phyloP scores from a whole-genome alignment of 768 basidiomycete species.

The Naganishia randhawae region DNA sequence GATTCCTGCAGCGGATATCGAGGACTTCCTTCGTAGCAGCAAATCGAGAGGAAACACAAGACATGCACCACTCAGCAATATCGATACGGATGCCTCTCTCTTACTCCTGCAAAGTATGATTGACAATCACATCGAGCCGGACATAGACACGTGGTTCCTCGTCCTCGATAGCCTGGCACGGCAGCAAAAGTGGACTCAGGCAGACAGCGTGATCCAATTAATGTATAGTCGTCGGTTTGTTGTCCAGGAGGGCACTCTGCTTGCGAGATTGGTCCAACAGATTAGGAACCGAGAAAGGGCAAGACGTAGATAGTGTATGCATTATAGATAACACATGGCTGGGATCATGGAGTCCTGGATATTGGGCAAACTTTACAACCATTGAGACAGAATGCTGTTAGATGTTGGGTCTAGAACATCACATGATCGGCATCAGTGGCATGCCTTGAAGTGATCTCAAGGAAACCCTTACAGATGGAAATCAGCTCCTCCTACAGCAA shows the following conservation, averaged over 20 bases:
- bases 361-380: background rate
- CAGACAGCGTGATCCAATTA: slow-evolving; percentile 61
- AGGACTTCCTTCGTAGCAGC: slow-evolving; percentile 5
- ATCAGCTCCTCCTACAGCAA: background rate
- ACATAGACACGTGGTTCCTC: slow-evolving; percentile 72
- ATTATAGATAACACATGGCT: background rate
- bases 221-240: slow-evolving; percentile 57
- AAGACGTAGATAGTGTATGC: slow-evolving; percentile 6
- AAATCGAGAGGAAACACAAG: background rate
- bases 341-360: background rate
- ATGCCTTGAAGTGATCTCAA: background rate
- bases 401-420: background rate
- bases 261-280: slow-evolving; percentile 3
- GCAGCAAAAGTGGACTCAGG: slow-evolving; percentile 62
- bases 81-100: background rate
- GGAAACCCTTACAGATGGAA: background rate
- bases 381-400: background rate
- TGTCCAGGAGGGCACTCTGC: slow-evolving; percentile 9
- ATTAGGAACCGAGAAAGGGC: slow-evolving; percentile 1
- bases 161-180: slow-evolving; percentile 63
- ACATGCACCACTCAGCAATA: background rate
- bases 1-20: slow-evolving; percentile 55
- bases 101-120: slow-evolving; percentile 56
- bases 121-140: slow-evolving; percentile 55
- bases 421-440: background rate